A percentile compares a stretch with the other conserved stretches of the same genome.
phyloP scores from a whole-genome alignment of 2,329 filamentous ascomycete genomes.

The Endothia cerciana region DNA sequence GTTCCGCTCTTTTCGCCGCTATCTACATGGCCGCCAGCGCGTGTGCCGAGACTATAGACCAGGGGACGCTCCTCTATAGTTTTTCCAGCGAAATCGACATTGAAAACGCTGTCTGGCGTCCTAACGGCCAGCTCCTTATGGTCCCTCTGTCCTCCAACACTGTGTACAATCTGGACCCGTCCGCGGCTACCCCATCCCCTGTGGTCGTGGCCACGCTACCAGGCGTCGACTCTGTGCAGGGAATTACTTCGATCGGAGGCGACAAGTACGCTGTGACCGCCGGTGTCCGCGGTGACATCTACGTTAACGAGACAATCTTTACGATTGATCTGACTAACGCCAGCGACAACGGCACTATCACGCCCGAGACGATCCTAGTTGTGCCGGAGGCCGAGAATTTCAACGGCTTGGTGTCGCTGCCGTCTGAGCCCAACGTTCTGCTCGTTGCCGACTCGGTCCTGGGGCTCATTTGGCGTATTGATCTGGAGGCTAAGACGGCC shows the following conservation, averaged over 20 bases:
- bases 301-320: slow-evolving; percentile 29
- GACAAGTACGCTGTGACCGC: slow-evolving; percentile 21
- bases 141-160: slow-evolving; percentile 1
- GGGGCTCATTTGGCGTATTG: slow-evolving; percentile 22
- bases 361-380: slow-evolving; percentile 12
- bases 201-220: slow-evolving; percentile 18
- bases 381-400: slow-evolving; percentile 25
- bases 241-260: slow-evolving; percentile 11
- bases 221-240: slow-evolving; percentile 11
- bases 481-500: slow-evolving; percentile 14
- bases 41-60: neutral
- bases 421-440: slow-evolving; percentile 18
- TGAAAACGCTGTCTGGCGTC: slow-evolving; percentile 16
- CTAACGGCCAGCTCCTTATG: slow-evolving; percentile 20
- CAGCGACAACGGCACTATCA: slow-evolving; percentile 7
- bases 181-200: slow-evolving; percentile 8
- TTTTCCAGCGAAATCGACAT: slow-evolving; percentile 12
- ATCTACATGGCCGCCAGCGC: neutral
- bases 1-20: neutral
- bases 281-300: slow-evolving; percentile 23
- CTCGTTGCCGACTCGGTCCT: slow-evolving; percentile 22
- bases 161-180: slow-evolving; percentile 21
- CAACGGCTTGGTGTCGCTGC: slow-evolving; percentile 26
- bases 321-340: slow-evolving; percentile 21
- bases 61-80: slow-evolving; percentile 2